A percentile compares a stretch with the other conserved stretches of the same genome.
Evolutionary conservation across 345 rosid genomes (phyloP).

Genomic region (Cardamine chenopodiifolia): DNA sequence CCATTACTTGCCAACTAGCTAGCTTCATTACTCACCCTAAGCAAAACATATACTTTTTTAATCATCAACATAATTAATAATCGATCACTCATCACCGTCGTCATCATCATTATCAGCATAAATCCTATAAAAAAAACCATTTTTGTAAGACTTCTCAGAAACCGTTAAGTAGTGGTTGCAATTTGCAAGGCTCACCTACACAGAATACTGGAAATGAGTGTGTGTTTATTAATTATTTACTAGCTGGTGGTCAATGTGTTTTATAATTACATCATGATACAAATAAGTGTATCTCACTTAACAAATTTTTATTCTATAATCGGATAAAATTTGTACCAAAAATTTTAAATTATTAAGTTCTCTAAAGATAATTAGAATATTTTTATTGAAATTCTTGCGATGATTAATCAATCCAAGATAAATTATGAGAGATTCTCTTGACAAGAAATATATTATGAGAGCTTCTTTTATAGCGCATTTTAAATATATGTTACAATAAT

Average conservation of each 20-base stretch:
- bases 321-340: neutral
- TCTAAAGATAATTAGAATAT: neutral
- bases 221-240: neutral
- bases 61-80: constrained; percentile 22
- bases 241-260: neutral
- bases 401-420: neutral
- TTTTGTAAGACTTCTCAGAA: constrained; percentile 11
- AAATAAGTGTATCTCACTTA: neutral
- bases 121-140: constrained; percentile 4
- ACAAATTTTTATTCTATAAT: neutral
- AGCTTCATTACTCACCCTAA: constrained; percentile 46
- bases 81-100: neutral
- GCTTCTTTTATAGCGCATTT: neutral
- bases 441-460: neutral
- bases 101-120: constrained; percentile 2
- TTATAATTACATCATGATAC: neutral
- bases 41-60: constrained; percentile 44
- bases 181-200: constrained; percentile 23
- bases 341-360: neutral
- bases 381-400: neutral
- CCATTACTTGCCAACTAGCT: constrained; percentile 46
- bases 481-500: neutral
- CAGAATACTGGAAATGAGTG: neutral
- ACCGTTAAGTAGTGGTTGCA: constrained; percentile 33
- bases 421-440: neutral